Evolutionary conservation across 2,329 filamentous ascomycete genomes (phyloP), one percentile per base, ranked within the genome.

Genomic region (Diaporthe eres): DNA sequence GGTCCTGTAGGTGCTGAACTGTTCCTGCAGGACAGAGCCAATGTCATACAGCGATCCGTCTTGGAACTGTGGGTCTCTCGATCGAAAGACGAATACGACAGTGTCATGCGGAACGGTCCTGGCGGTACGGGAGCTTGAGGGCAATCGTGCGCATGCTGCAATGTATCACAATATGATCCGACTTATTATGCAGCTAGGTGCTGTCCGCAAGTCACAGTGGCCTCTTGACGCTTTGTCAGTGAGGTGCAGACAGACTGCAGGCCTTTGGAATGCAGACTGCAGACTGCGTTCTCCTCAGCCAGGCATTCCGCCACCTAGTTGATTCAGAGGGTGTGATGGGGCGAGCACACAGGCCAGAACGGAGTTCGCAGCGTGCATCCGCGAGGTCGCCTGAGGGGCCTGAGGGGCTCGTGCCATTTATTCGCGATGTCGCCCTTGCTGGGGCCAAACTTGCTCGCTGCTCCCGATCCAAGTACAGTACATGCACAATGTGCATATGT

Each of bases 241-340:
- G 47, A 51, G n/a, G 31, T 68, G 65, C 65, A 51, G 19, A 25
- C 60, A 51, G 63, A 17, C 28, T 28, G 60, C 37, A 39, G 37
- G 37, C 37, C 37, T 12, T 39, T 13, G 37, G 37, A 39, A 39
- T 39, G 37, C 60, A 44, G 22, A 28, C 60, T 49, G 42, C 17
- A 65, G 39, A 22, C 31, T 42, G 10, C 17, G 37, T 34, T 17
- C 13, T 34, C 15, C 6, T 25, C 58, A 49, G 19, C 63, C 47
- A 68, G 47, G 15, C 63, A 3, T 51, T 39, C 47, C 13, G 22
- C 47, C 63, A 37, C 44, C 63, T 53, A 25, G 22, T 53, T 31
- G 65, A 70, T 28, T 70, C 49, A 55, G 65, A 70, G 28, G 65
- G 65, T 70, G 65, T 70, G 65, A 70, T 70, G 65, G 65, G 65